These are phyloP conservation scores for Achaetomium macrosporum DNA, from an alignment of 2,329 filamentous ascomycete genomes.

Conservation along the genomic window DNA sequence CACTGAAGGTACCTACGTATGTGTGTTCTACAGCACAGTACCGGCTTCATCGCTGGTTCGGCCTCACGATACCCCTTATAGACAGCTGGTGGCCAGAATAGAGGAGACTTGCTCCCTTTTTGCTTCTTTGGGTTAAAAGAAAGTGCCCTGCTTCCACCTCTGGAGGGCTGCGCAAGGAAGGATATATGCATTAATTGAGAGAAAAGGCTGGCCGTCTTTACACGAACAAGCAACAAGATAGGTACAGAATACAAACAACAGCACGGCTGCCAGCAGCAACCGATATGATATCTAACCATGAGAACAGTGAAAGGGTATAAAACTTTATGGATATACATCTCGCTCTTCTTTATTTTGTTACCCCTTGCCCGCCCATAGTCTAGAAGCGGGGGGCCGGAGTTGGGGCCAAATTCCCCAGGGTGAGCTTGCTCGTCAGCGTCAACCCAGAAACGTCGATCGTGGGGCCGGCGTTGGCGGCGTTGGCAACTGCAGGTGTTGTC, in stretches of 20 bases:
- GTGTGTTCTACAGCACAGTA: neutral
- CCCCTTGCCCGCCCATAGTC: neutral
- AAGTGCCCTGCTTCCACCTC: no score
- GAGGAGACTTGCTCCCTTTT: neutral
- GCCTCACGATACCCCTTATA: conserved; percentile 17
- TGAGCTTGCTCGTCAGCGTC: conserved; percentile 38
- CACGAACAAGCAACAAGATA: neutral
- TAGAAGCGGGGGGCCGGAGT: conserved; percentile 23
- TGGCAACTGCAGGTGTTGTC: conserved; percentile 24
- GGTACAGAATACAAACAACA: conserved; percentile 1
- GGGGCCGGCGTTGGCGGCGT: conserved; percentile 23
- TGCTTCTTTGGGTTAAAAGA: neutral
- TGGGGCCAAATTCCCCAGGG: conserved; percentile 38
- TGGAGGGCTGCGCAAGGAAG: neutral
- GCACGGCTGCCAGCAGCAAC: neutral
- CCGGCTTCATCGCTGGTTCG: neutral
- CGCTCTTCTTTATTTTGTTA: neutral
- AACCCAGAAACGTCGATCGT: conserved; percentile 37
- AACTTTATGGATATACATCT: conserved; percentile 3
- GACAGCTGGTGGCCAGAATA: neutral
- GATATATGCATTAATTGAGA: neutral
- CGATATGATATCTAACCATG: conserved; percentile 1
- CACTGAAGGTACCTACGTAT: no score
- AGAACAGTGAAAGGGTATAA: conserved; percentile 14
- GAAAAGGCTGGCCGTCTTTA: neutral